These are phyloP conservation scores for Fusarium ramigenum DNA, from an alignment of 2,329 filamentous ascomycete genomes.

Conservation along the genomic window DNA sequence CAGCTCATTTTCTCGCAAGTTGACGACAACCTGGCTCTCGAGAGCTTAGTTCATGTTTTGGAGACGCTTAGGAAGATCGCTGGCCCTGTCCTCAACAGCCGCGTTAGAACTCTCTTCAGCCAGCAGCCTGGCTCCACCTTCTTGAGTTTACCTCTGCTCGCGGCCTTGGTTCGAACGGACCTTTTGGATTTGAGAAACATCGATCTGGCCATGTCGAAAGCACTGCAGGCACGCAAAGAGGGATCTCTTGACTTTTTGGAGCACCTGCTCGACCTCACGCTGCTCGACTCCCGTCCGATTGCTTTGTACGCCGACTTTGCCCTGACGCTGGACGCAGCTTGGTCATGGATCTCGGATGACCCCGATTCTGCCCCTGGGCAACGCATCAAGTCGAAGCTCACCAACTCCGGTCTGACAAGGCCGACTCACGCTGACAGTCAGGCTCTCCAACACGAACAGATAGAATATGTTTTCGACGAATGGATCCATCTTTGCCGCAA, in stretches of 20 bases:
- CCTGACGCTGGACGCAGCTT: slow-evolving; percentile 81
- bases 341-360: slow-evolving; percentile 82
- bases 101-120: slow-evolving; percentile 65
- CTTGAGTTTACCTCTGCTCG: slow-evolving; percentile 66
- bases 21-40: slow-evolving; percentile 66
- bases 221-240: slow-evolving; percentile 75
- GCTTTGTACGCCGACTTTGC: slow-evolving; percentile 88
- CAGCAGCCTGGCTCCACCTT: slow-evolving; percentile 65
- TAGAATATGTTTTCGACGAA: slow-evolving; percentile 95
- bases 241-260: slow-evolving; percentile 82
- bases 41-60: slow-evolving; percentile 70
- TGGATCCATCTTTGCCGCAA: slow-evolving; percentile 88
- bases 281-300: slow-evolving; percentile 80
- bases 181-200: slow-evolving; percentile 71
- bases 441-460: slow-evolving; percentile 75
- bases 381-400: slow-evolving; percentile 73
- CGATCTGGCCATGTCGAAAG: slow-evolving; percentile 77
- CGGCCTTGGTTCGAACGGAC: slow-evolving; percentile 67
- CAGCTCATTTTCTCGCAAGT: slow-evolving; percentile 64
- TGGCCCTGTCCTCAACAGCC: slow-evolving; percentile 62
- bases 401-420: slow-evolving; percentile 53
- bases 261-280: slow-evolving; percentile 78
- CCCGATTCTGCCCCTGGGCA: slow-evolving; percentile 70
- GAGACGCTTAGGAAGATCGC: slow-evolving; percentile 69
- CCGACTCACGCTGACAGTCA: slow-evolving; percentile 58